A percentile compares a stretch with the other conserved stretches of the same genome.
Conservation (phyloP, 2,329 filamentous ascomycete genomes). For the Tolypocladium guangdongense region DNA sequence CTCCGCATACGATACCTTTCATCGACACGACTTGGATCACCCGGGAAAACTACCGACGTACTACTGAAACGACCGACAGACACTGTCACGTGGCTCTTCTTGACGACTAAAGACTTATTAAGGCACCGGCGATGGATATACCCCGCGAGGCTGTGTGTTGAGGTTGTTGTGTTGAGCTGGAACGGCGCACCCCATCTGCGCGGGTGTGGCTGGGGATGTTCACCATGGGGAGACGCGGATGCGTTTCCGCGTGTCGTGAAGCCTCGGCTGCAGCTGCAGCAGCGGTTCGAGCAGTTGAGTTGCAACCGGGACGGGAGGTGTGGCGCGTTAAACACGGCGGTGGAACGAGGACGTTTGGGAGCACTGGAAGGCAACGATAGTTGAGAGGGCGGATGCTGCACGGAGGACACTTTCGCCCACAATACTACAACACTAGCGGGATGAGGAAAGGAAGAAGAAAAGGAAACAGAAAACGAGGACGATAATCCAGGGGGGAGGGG, state of each 20-base stretch:
- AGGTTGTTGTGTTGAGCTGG: constrained; percentile 21
- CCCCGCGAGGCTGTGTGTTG: constrained; percentile 26
- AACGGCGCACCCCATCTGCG: constrained; percentile 10
- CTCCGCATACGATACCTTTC: constrained; percentile 16
- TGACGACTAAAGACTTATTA: constrained; percentile 22
- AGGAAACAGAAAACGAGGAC: background rate
- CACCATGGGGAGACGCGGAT: background rate
- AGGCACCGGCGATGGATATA: constrained; percentile 31
- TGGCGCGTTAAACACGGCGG: constrained; percentile 12
- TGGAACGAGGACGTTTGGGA: constrained; percentile 20
- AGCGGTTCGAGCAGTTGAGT: constrained; percentile 2
- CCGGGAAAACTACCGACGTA: constrained; percentile 18
- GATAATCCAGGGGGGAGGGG: constrained; percentile 4
- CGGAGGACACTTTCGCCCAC: constrained; percentile 1
- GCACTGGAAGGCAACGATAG: constrained; percentile 13
- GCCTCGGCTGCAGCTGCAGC: background rate
- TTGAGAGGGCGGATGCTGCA: constrained; percentile 8
- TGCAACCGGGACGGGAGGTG: background rate
- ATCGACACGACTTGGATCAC: constrained; percentile 20
- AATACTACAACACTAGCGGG: background rate
- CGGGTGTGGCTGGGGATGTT: background rate
- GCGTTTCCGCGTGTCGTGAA: background rate
- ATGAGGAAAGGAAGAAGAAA: constrained; percentile 3
- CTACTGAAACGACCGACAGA: constrained; percentile 22
- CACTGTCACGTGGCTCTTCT: constrained; percentile 24